Base-by-base conservation (phyloP, 2,329 filamentous ascomycete genomes). In the Botryotinia calthae region DNA sequence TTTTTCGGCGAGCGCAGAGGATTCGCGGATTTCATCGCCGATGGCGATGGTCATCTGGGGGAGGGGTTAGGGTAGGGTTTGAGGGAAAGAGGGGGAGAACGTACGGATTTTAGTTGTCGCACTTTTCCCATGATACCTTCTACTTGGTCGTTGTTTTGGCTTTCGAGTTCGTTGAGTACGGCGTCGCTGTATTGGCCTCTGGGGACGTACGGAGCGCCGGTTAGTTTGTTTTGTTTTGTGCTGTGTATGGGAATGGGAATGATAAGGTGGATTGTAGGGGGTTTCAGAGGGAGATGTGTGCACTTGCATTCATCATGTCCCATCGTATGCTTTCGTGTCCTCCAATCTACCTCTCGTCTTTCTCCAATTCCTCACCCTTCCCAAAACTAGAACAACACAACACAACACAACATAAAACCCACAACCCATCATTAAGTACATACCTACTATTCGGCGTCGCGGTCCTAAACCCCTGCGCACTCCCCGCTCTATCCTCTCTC, bases 51-150 rank as follows among this genome's bases (percentile, higher is more conserved):
- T 97, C 85, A 99, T 91, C 93, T 96, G 77, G 73, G 9, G 37
- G 9, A 56, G 42, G 20, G 16, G 22, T n/a, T 12, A n/a, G 61
- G 63, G 37, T 37, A 8, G 37, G 37, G 34, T 8, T 34, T 34
- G 34, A 34, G 37, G 37, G 37, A 9, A 8, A 48, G 68, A 37
- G 46, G 9, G 28, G 61, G 46, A 67, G 28, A 31, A 86, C 91
- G 81, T 83, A 97, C 94, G 84, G 94, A 90, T 84, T 98, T 98
- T 78, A 98, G 82, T 85, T 94, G 89, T 84, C 88, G 90, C 74
- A 98, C 95, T 83, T 97, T 98, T 77, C 92, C 92, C 77, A 93
- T 87, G 80, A 98, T 95, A n/a, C 94, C 94, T 75, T 94, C 92
- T 18, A 98, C 91, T 79, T 98, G 91, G 73, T 89, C 87, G 78